A percentile compares a stretch with the other conserved stretches of the same genome.
These are phyloP conservation scores for Monosporascus ibericus DNA, from an alignment of 2,329 filamentous ascomycete genomes.

Conservation along the genomic window DNA sequence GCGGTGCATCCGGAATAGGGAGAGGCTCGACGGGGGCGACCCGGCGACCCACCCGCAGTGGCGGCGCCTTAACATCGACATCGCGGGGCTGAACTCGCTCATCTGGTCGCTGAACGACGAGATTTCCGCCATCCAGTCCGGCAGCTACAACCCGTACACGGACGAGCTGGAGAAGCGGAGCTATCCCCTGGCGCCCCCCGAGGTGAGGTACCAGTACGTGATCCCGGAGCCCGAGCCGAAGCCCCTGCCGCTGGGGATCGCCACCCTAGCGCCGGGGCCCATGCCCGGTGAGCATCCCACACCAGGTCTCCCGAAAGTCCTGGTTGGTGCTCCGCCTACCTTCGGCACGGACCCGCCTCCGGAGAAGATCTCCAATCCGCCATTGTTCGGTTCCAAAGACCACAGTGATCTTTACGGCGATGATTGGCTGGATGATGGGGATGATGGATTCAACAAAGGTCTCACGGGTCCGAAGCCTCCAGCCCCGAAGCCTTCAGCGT, in stretches of 20 bases:
- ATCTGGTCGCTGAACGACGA: conserved; percentile 13
- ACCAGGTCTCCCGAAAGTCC: conserved; percentile 7
- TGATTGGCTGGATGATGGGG: too few species aligned
- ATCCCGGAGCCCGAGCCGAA: not conserved
- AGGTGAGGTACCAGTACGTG: conserved; percentile 1
- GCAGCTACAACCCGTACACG: conserved; percentile 2
- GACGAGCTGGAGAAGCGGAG: not conserved
- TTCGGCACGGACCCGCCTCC: conserved; percentile 2
- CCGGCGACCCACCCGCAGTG: conserved; percentile 10
- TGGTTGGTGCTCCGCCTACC: conserved; percentile 9
- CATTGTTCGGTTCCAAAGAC: not conserved
- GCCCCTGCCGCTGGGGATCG: conserved; percentile 10
- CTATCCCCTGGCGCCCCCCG: not conserved
- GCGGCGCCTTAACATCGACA: conserved; percentile 14
- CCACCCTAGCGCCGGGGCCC: conserved; percentile 7
- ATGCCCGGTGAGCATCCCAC: conserved; percentile 14
- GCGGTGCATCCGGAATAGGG: conserved; percentile 3
- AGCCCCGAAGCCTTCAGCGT: too few species aligned
- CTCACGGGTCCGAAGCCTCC: too few species aligned
- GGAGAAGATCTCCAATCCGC: not conserved
- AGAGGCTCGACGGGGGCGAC: conserved; percentile 12
- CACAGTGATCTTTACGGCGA: too few species aligned
- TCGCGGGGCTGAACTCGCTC: conserved; percentile 14
- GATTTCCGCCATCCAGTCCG: conserved; percentile 7
- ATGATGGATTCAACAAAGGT: too few species aligned